phyloP scores from a whole-genome alignment of 2,329 filamentous ascomycete genomes.

The Pestalotiopsis sp. region DNA sequence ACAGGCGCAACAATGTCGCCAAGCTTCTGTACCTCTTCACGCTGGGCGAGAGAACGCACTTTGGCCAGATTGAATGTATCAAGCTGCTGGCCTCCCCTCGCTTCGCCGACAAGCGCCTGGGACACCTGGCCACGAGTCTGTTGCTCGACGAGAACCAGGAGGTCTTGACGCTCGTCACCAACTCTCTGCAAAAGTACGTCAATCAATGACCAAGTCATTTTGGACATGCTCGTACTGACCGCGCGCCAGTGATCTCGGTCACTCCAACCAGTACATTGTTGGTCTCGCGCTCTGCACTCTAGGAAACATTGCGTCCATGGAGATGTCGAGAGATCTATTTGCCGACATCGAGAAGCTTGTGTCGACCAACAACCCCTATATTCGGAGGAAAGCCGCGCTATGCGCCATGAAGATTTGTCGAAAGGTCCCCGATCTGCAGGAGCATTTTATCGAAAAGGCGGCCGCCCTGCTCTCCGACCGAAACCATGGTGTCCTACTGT shows the following conservation, averaged over 20 bases:
- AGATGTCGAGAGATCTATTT: conserved; percentile 98
- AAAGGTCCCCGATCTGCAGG: conserved; percentile 95
- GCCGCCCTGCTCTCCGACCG: conserved; percentile 84
- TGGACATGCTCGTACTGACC: background rate
- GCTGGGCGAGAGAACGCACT: conserved; percentile 94
- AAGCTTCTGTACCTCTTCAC: conserved; percentile 99
- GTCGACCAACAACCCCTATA: conserved; percentile 96
- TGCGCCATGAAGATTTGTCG: conserved; percentile 99
- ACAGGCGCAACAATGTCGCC: conserved; percentile 95
- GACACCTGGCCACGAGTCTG: conserved; percentile 94
- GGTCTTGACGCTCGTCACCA: conserved; percentile 93
- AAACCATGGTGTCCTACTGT: conserved; percentile 93
- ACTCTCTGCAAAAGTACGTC: conserved; percentile 91
- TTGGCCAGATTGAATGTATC: conserved; percentile 98
- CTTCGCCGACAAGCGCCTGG: conserved; percentile 95
- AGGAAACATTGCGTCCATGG: conserved; percentile 95
- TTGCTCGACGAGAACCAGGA: conserved; percentile 98
- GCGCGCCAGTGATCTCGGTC: conserved; percentile 76
- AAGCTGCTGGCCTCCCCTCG: conserved; percentile 95
- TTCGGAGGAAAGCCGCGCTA: conserved; percentile 93
- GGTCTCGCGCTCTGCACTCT: conserved; percentile 94
- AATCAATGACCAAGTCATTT: background rate
- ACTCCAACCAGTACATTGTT: conserved; percentile 98
- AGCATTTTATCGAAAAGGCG: conserved; percentile 95
- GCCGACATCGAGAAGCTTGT: conserved; percentile 91